Evolutionary conservation across 306 rosid genomes (phyloP), one percentile per base, ranked within the genome.

Genomic region (Rubus idaeus): DNA sequence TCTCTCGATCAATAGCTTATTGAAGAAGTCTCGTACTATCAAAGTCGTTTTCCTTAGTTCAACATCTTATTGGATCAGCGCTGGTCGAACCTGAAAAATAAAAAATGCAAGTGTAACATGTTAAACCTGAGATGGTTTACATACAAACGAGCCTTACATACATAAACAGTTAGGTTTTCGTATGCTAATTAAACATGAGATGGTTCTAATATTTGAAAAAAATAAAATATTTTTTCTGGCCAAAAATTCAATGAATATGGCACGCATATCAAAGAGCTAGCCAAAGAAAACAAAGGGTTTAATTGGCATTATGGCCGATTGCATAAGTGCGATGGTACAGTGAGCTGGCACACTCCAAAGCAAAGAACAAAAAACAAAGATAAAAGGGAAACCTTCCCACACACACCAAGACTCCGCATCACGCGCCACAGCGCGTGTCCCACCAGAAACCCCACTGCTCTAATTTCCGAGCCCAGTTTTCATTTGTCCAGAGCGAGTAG

Each of bases 281-380:
- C 49, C 8, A 30, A 61, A 30, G 50, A 74, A 56, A 61, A 37
- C 47, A 21, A 47, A 44, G 58, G 58, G 9, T 63, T 55, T 68
- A 26, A 42, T 16, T 44, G 68, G 30, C 20, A 53, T 69, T 50
- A 51, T 61, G 67, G 66, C 66, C 6, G 35, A 30, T 30, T 73
- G 79, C 53, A 3, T 30, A 75, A 30, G 78, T 81, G 83, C 63
- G 49, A 47, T 71, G 12, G 71, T 45, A 42, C 39, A 83, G 17
- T 83, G 88, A 91, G 89, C 91, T 91, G 93, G 86, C 85, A 84
- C 79, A 37, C 69, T 64, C 55, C 70, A 75, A 79, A 70, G 68
- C 35, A 56, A 69, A 75, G 50, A 56, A 74, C 39, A 42, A 42
- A 68, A 65, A 80, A 56, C 77, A 46, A 70, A 52, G 75, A 72